Conservation (phyloP, 352 stramenopile species). For the Globisporangium megalacanthum region DNA sequence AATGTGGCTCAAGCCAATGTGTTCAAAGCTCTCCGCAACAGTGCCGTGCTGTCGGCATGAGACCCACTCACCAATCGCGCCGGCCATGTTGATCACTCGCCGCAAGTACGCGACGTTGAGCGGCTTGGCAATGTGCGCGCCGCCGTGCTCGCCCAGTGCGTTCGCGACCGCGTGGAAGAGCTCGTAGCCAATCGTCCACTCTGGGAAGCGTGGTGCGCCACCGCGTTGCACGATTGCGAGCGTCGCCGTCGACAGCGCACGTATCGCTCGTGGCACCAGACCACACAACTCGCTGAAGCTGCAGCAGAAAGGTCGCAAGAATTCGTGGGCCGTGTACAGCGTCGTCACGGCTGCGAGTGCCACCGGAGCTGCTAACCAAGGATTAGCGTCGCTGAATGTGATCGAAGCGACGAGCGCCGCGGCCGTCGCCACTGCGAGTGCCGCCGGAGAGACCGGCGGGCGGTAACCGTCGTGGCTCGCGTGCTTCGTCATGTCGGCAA, state of each 20-base stretch:
- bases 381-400: conserved; percentile 9
- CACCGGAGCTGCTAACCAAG: conserved; percentile 17
- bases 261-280: conserved; percentile 16
- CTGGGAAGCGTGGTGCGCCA: conserved; percentile 26
- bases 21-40: conserved; percentile 4
- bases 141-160: not conserved
- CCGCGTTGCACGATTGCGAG: conserved; percentile 18
- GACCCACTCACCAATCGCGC: not conserved
- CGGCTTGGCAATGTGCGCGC: conserved; percentile 8
- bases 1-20: conserved; percentile 45
- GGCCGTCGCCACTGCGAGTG: not conserved
- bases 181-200: conserved; percentile 46
- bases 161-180: conserved; percentile 22
- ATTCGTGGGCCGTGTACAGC: conserved; percentile 20
- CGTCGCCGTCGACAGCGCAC: conserved; percentile 1
- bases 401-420: conserved; percentile 9
- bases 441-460: not conserved
- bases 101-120: conserved; percentile 5
- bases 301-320: conserved; percentile 35
- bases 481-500: not conserved
- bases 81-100: not conserved
- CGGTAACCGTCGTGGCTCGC: not conserved
- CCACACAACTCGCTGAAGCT: conserved; percentile 24
- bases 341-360: conserved; percentile 14
- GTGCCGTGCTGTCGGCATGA: conserved; percentile 1